Percentiles rank a stretch among this genome's conserved stretches.
phyloP scores from a whole-genome alignment of 495 filamentous ascomycete genomes.

The Podospora fimiseda region DNA sequence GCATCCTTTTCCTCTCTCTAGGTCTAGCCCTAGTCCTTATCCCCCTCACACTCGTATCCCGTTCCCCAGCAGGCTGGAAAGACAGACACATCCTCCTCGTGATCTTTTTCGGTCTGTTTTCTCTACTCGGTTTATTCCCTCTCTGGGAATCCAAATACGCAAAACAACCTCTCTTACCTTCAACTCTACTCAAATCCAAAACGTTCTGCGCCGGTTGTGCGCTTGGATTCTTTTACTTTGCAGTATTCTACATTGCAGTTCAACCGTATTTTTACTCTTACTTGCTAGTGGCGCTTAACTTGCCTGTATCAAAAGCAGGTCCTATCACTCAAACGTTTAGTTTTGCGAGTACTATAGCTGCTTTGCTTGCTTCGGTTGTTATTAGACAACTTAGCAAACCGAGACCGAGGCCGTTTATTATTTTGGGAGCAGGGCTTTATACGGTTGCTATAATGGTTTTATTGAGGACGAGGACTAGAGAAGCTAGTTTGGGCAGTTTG shows the following conservation, averaged over 20 bases:
- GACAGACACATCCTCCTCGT: slow-evolving; percentile 50
- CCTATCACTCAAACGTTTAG: slow-evolving; percentile 48
- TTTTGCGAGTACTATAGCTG: slow-evolving; percentile 48
- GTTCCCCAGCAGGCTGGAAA: slow-evolving; percentile 43
- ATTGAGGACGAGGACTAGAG: slow-evolving; percentile 56
- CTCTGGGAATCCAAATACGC: slow-evolving; percentile 49
- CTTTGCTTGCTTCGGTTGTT: slow-evolving; percentile 46
- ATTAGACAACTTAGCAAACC: slow-evolving; percentile 42
- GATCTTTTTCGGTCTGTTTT: slow-evolving; percentile 47
- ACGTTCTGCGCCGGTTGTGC: slow-evolving; percentile 57
- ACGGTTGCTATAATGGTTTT: slow-evolving; percentile 58
- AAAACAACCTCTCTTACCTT: slow-evolving; percentile 53
- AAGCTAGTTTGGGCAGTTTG: slow-evolving; percentile 47
- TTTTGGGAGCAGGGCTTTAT: slow-evolving; percentile 50
- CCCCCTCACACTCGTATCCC: slow-evolving; percentile 51
- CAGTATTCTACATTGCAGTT: slow-evolving; percentile 59
- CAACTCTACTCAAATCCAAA: slow-evolving; percentile 52
- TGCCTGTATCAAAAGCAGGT: slow-evolving; percentile 44
- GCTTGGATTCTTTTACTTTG: slow-evolving; percentile 48
- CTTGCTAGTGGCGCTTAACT: slow-evolving; percentile 58
- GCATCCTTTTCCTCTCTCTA: slow-evolving; percentile 49
- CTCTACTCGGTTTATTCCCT: slow-evolving; percentile 50
- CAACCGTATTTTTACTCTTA: slow-evolving; percentile 56
- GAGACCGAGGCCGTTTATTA: slow-evolving; percentile 27
- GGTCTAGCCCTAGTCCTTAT: slow-evolving; percentile 59